Evolutionary conservation across 2,329 filamentous ascomycete species (phyloP), one percentile per base, ranked within the genome.

Genomic region (Pleurostoma richardsiae): DNA sequence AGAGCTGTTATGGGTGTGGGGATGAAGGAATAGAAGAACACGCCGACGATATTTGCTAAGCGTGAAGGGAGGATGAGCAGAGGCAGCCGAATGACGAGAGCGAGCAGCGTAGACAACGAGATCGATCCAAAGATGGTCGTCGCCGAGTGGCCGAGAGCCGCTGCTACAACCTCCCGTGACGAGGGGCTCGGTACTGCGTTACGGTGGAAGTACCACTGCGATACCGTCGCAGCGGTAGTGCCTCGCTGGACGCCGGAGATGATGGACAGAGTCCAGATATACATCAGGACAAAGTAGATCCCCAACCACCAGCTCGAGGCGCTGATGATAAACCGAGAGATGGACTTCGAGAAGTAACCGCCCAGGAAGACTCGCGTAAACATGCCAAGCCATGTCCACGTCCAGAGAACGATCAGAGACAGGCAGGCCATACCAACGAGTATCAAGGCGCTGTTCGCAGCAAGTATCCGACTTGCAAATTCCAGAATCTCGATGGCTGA

Each of bases 131-230:
- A 95, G 36, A 96, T 84, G 2, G 89, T 92, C 11, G 89, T 91
- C 10, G 82, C 74, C 3, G 91, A 86, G 68, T 99, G 94, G 43
- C 76, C 74, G 40, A 96, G 73, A 10, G 91, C 92, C 5, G 91
- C 92, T 51, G 81, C 75, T 29, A 97, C 90, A 42, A 97, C 86
- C 46, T 91, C 85, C 47, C 79, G 76, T 1, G 90, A 91, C 1
- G 88, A 83, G 3, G 90, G 84, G 6, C 85, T 76, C 4, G 92
- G 90, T 8, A 84, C 79, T 4, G 84, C 83, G 57, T 95, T 87
- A 52, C 94, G 89, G 66, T 97, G 92, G 66, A 97, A 99, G 68
- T 99, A 99, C 94, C 94, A 99, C 66, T 99, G 94, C 39, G 90
- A 95, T 28, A 97, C 92, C 1, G 92, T 96, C 8, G 94, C 94